These are phyloP conservation scores for Hysterium pulicare DNA, from an alignment of 2,329 filamentous ascomycete genomes.

Conservation along the genomic window DNA sequence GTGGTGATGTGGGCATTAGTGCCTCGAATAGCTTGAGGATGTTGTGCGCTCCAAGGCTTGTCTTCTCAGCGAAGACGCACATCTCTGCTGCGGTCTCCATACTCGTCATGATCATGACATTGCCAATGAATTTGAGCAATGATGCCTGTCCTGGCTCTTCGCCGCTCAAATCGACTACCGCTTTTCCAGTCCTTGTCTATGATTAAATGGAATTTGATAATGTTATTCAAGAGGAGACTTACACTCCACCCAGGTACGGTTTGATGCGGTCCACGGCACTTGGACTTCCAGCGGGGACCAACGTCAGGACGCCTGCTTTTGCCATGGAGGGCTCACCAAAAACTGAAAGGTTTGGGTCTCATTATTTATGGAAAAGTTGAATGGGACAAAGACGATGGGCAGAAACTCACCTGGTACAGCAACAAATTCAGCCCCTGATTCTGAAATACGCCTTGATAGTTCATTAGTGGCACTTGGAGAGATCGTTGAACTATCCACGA, in stretches of 20 bases:
- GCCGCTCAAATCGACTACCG: conserved; percentile 6
- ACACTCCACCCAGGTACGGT: conserved; percentile 8
- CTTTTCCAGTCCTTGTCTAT: too few species aligned
- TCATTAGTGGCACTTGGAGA: conserved; percentile 5
- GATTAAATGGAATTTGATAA: conserved; percentile 1
- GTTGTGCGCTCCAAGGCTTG: conserved; percentile 1
- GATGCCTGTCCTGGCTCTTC: conserved; percentile 6
- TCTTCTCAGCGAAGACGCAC: conserved; percentile 7
- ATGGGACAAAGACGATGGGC: too few species aligned
- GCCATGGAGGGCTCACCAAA: conserved; percentile 8
- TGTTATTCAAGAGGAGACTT: not conserved
- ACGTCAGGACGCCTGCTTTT: conserved; percentile 3
- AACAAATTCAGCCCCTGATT: conserved; percentile 7
- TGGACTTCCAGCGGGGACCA: conserved; percentile 3
- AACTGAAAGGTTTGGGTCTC: too few species aligned
- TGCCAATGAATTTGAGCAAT: conserved; percentile 7
- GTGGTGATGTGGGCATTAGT: conserved; percentile 1
- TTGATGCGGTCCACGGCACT: conserved; percentile 5
- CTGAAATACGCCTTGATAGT: conserved; percentile 3
- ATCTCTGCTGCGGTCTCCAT: conserved; percentile 7
- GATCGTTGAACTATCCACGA: conserved; percentile 7
- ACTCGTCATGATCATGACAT: conserved; percentile 5
- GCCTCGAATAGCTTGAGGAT: conserved; percentile 5
- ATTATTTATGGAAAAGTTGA: too few species aligned
- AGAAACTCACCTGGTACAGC: too few species aligned